Evolutionary conservation across 139 green algal genomes (phyloP).

Genomic region (Volvox africanus): DNA sequence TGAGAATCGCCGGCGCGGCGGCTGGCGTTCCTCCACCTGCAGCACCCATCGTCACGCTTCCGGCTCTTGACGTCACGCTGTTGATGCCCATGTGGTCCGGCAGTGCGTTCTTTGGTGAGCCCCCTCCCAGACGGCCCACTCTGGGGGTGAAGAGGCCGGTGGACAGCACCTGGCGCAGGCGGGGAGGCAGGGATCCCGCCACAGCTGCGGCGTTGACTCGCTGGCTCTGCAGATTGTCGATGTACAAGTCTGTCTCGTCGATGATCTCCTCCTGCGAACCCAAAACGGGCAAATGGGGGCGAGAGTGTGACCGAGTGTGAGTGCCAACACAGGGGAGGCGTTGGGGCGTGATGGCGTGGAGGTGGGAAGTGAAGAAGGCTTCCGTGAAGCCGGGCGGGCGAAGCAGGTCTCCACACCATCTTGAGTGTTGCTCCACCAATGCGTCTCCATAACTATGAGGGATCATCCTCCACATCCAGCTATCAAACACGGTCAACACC

Average conservation of each 20-base stretch:
- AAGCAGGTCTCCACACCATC: too few species aligned
- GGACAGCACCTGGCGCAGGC: constrained; percentile 45
- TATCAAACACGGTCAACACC: too few species aligned
- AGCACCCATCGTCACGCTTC: neutral
- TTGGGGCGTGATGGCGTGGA: too few species aligned
- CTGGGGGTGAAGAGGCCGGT: constrained; percentile 60
- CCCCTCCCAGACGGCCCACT: constrained; percentile 49
- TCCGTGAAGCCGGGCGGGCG: too few species aligned
- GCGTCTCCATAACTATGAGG: too few species aligned
- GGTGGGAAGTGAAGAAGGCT: too few species aligned
- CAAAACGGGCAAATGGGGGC: too few species aligned
- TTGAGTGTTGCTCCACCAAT: too few species aligned
- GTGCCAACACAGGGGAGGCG: too few species aligned
- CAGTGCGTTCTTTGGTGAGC: neutral
- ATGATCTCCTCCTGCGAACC: constrained; percentile 75
- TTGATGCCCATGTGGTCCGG: neutral
- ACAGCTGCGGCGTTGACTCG: constrained; percentile 49
- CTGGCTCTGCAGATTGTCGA: constrained; percentile 77
- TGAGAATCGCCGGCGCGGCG: neutral
- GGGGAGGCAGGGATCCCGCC: constrained; percentile 47
- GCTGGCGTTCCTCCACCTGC: neutral
- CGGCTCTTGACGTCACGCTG: neutral
- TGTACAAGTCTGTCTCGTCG: constrained; percentile 82
- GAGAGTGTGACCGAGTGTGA: too few species aligned
- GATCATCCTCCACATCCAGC: too few species aligned